A percentile compares a stretch with the other conserved stretches of the same genome.
Evolutionary conservation across 2,329 filamentous ascomycete genomes (phyloP).

Genomic region (Myriosclerotinia curreyana): DNA sequence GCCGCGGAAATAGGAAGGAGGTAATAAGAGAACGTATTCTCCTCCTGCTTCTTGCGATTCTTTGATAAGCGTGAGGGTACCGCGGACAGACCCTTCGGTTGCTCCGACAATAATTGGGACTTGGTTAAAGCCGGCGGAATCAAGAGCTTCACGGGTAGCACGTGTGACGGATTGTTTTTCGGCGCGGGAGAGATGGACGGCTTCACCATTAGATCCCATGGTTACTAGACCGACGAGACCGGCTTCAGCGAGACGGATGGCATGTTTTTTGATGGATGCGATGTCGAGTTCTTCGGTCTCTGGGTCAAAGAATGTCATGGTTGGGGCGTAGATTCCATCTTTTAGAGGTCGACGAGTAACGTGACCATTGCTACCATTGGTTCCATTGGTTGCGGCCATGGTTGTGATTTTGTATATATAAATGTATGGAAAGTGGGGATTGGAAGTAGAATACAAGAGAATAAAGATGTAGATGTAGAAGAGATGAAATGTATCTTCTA

Average conservation of each 20-base stretch:
- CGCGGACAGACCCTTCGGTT: constrained; percentile 76
- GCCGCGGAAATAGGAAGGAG: constrained; percentile 78
- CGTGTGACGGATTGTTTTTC: constrained; percentile 74
- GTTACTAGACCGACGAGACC: constrained; percentile 80
- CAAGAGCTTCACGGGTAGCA: constrained; percentile 77
- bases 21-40: constrained; percentile 76
- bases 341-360: constrained; percentile 57
- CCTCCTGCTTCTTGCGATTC: constrained; percentile 66
- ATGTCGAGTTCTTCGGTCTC: constrained; percentile 83
- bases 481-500: not conserved
- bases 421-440: not conserved
- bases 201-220: constrained; percentile 90
- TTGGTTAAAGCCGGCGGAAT: constrained; percentile 71
- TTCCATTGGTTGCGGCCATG: constrained; percentile 26
- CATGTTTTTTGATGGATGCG: constrained; percentile 74
- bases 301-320: constrained; percentile 85
- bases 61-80: constrained; percentile 72
- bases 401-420: constrained; percentile 9
- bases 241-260: constrained; percentile 70
- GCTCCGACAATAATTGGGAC: constrained; percentile 82
- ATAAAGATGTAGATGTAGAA: not conserved
- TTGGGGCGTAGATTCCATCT: constrained; percentile 82
- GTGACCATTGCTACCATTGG: constrained; percentile 19
- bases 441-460: not conserved
- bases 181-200: constrained; percentile 74